These are phyloP conservation scores for Pilaira anomala DNA, from an alignment of 192 early-diverging fungal genomes.

Conservation along the genomic window DNA sequence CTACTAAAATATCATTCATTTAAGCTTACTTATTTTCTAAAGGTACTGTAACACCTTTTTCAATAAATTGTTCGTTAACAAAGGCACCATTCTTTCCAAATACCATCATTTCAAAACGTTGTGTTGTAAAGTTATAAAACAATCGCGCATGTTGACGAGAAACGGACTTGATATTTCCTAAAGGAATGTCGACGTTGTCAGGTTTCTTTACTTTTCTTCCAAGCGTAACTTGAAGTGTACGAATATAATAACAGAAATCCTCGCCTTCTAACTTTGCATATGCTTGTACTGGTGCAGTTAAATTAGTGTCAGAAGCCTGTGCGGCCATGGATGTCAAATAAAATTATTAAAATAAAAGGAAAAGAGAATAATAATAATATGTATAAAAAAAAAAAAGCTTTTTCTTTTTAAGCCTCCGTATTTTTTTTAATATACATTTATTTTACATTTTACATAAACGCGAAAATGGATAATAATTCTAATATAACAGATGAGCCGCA, in stretches of 20 bases:
- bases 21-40: conserved; percentile 57
- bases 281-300: conserved; percentile 66
- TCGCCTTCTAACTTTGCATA: conserved; percentile 87
- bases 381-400: too few species aligned
- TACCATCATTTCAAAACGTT: conserved; percentile 81
- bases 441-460: too few species aligned
- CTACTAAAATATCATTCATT: neutral
- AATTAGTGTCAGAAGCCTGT: too few species aligned
- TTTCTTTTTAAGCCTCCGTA: too few species aligned
- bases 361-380: too few species aligned
- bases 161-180: conserved; percentile 80
- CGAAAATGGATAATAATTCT: too few species aligned
- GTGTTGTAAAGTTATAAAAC: conserved; percentile 77
- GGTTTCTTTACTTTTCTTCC: conserved; percentile 64
- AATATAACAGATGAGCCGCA: neutral
- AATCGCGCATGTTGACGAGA: conserved; percentile 83
- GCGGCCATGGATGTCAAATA: too few species aligned
- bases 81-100: conserved; percentile 87
- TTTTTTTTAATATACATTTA: too few species aligned
- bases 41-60: conserved; percentile 58
- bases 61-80: conserved; percentile 76
- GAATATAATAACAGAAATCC: conserved; percentile 80
- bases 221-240: conserved; percentile 70
- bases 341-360: too few species aligned
- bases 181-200: conserved; percentile 77